A percentile compares a stretch with the other conserved stretches of the same genome.
Conservation (phyloP, 257 asterid genomes). For the Lantana camara region DNA sequence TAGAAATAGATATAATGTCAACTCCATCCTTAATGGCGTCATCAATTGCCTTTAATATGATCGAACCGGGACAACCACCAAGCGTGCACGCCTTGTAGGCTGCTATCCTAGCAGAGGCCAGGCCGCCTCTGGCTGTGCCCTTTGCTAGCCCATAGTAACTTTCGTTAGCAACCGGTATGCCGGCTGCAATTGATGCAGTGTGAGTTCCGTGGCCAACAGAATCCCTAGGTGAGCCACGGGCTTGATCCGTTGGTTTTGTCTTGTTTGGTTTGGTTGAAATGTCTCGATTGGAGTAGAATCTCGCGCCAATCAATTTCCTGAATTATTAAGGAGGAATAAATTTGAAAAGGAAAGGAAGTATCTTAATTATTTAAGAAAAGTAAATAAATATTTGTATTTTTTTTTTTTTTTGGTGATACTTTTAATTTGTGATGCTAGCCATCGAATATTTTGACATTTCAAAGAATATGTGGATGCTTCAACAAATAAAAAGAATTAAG, state of each 20-base stretch:
- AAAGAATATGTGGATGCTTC: too few species aligned
- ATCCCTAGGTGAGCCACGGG: slow-evolving; percentile 62
- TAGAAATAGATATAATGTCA: slow-evolving; percentile 67
- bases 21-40: slow-evolving; percentile 79
- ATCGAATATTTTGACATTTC: too few species aligned
- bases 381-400: too few species aligned
- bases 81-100: slow-evolving; percentile 62
- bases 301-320: slow-evolving; percentile 76
- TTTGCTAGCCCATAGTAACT: slow-evolving; percentile 63
- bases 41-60: slow-evolving; percentile 64
- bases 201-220: slow-evolving; percentile 68
- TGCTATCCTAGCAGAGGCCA: slow-evolving; percentile 67
- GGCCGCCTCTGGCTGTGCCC: slow-evolving; percentile 71
- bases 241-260: not conserved
- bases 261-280: slow-evolving; percentile 15
- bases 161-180: slow-evolving; percentile 48
- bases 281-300: slow-evolving; percentile 47
- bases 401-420: too few species aligned
- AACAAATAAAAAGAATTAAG: too few species aligned
- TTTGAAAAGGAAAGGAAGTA: too few species aligned
- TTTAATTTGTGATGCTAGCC: too few species aligned
- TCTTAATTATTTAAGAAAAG: too few species aligned
- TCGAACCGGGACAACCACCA: slow-evolving; percentile 55
- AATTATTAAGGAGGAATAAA: not conserved
- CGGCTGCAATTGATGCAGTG: slow-evolving; percentile 73